These are phyloP conservation scores for Iberis pinnata DNA, from an alignment of 345 rosid genomes.

Conservation along the genomic window DNA sequence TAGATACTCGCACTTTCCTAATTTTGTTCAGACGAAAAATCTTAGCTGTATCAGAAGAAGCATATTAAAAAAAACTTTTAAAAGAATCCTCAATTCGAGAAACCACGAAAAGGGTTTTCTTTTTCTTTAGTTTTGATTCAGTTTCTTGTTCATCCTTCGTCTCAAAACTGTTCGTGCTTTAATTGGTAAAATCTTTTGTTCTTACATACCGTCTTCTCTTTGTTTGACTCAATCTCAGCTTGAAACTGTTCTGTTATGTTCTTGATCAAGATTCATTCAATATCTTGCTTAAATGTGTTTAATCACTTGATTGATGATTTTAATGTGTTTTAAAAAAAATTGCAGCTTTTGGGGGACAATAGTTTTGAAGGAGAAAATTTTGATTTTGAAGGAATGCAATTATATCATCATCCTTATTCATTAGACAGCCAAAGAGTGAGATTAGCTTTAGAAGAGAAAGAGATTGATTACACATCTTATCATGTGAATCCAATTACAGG, in stretches of 20 bases:
- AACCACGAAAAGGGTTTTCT: slow-evolving; percentile 10
- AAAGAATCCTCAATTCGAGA: slow-evolving; percentile 17
- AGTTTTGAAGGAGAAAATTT: background rate
- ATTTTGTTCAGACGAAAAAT: no score
- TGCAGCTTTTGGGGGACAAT: slow-evolving; percentile 2
- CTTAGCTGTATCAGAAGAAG: slow-evolving; percentile 17
- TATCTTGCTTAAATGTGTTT: background rate
- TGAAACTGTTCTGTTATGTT: slow-evolving; percentile 6
- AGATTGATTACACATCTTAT: slow-evolving; percentile 81
- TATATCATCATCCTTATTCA: slow-evolving; percentile 87
- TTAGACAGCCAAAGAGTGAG: slow-evolving; percentile 84
- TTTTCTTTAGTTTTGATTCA: slow-evolving; percentile 24
- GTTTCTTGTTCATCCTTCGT: slow-evolving; percentile 10
- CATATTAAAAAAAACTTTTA: slow-evolving; percentile 7
- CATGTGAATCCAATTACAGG: slow-evolving; percentile 78
- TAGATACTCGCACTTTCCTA: slow-evolving; percentile 26
- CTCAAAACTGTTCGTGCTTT: slow-evolving; percentile 8
- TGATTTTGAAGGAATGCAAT: slow-evolving; percentile 66
- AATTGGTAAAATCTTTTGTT: slow-evolving; percentile 1
- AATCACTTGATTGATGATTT: background rate
- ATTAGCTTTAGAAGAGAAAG: slow-evolving; percentile 84
- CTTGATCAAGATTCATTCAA: background rate
- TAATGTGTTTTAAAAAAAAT: slow-evolving; percentile 2
- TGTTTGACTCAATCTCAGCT: slow-evolving; percentile 1
- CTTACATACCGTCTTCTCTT: no score